phyloP scores from a whole-genome alignment of 768 basidiomycete genomes.

The Pulveroboletus sp. region DNA sequence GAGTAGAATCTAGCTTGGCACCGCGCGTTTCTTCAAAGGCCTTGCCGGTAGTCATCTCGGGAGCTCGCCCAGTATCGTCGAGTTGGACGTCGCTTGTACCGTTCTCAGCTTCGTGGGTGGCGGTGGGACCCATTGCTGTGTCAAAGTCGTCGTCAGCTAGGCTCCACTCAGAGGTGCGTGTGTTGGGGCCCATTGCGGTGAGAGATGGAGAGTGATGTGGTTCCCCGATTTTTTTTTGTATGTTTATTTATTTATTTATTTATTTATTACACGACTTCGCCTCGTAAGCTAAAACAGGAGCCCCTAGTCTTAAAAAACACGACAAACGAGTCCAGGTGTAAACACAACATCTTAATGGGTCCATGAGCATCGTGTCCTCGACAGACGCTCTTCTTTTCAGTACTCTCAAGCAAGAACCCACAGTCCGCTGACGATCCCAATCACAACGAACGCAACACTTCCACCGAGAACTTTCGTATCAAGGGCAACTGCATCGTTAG shows the following conservation, averaged over 20 bases:
- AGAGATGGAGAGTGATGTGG: slow-evolving; percentile 1
- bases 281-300: no score
- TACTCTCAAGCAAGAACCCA: slow-evolving; percentile 35
- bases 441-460: slow-evolving; percentile 31
- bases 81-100: slow-evolving; percentile 40
- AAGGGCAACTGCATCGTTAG: slow-evolving; percentile 21
- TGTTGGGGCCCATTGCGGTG: slow-evolving; percentile 22
- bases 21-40: slow-evolving; percentile 44
- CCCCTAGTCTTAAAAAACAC: not conserved
- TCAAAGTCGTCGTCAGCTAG: slow-evolving; percentile 44
- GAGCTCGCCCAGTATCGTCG: slow-evolving; percentile 18
- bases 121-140: slow-evolving; percentile 40
- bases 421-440: slow-evolving; percentile 38
- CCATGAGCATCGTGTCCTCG: slow-evolving; percentile 1
- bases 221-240: not conserved
- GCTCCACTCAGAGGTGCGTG: slow-evolving; percentile 39
- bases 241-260: not conserved
- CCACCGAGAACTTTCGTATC: slow-evolving; percentile 36
- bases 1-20: slow-evolving; percentile 40
- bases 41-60: slow-evolving; percentile 16
- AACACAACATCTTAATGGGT: not conserved
- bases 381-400: not conserved
- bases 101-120: slow-evolving; percentile 43
- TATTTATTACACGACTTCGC: no score
- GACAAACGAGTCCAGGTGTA: not conserved